Evolutionary conservation across 192 early-diverging fungal genomes (phyloP), one percentile per base, ranked within the genome.

Genomic region (Funneliformis geosporum): DNA sequence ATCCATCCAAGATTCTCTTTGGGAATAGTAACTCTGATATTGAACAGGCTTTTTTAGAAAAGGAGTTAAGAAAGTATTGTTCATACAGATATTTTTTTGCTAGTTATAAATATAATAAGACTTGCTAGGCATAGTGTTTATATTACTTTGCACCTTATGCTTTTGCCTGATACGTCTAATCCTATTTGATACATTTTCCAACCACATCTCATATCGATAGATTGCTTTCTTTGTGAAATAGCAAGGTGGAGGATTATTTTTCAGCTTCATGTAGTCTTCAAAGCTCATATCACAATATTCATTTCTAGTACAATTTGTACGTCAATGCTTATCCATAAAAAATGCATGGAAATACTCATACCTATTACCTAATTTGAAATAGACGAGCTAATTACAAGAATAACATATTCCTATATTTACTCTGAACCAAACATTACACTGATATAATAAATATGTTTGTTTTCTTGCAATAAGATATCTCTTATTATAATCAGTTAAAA

Each of bases 271-370:
- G 28, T 39, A 68, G 21, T 68, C 66, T 40, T 69, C 12, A 38
- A 50, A 73, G 25, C 47, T 47, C 18, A 73, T 44, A 50, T 73
- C 43, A 55, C 70, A 73, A 73, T 73, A 28, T 66, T 28, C 12
- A 39, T 66, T 66, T 50, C 70, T 5, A 50, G 70, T 73, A 73
- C 70, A 73, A 50, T 44, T 55, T 72, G 70, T 72, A 50, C 5
- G 43, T 43, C 43, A 72, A 50, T 72, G 70, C 43, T 72, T 27
- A 39, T 72, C 70, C 42, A 72, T 72, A 39, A 25, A 43, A 16
- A 43, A 46, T 43, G 12, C 43, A 23, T 71, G 44, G 43, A 23
- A 42, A 23, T 43, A 71, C 28, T 23, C 69, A 43, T 71, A 71
- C 43, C 44, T 21, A 18, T 8, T 40, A 28, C 23, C 27, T 65